Evolutionary conservation across 169 alveolate species (phyloP), one percentile per base, ranked within the genome.

Genomic region (Theileria annulata): DNA sequence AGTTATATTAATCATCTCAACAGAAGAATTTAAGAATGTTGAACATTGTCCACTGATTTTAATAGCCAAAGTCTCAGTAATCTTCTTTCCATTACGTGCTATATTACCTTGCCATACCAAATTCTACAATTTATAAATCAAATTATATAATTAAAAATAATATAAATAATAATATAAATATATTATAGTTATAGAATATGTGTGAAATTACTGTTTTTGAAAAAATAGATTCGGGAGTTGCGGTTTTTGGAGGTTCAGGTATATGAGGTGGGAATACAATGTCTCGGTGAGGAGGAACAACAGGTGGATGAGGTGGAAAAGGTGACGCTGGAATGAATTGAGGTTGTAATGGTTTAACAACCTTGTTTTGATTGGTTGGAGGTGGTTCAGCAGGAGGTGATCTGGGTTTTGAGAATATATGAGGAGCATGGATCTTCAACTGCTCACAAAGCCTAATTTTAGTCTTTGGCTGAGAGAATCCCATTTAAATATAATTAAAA

Each of bases 401-500:
- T 30, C 17, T 25, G 21, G 47, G 21, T 33, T 77, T 35, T 2
- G 42, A 59, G 85, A 91, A 91, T n/a, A 91, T 87, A 67, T 91
- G 95, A 49, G 88, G 92, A 15, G 92, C 93, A 49, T 89, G 90
- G 25, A 68, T 13, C 33, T 85, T 80, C 35, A 91, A 58, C 51
- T 79, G 89, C 13, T 85, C 95, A 59, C 95, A 91, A 37, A 91
- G 75, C 33, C 78, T 71, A 19, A 91, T 25, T 60, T 85, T 75
- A 63, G 48, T 67, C 70, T 31, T 75, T 17, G 83, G 80, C 12
- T 75, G 83, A 13, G 63, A 21, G 23, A 67, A 66, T 48, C 27
- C 54, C 82, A 64, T 74, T 33, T 23, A 63, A 21, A 19, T 30
- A 33, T 12, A 19, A 13, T 62, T 2, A 49, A 66, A 13, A 0